Conservation (phyloP, 1,284 basidiomycete species). For the Rhizoctonia solani region DNA sequence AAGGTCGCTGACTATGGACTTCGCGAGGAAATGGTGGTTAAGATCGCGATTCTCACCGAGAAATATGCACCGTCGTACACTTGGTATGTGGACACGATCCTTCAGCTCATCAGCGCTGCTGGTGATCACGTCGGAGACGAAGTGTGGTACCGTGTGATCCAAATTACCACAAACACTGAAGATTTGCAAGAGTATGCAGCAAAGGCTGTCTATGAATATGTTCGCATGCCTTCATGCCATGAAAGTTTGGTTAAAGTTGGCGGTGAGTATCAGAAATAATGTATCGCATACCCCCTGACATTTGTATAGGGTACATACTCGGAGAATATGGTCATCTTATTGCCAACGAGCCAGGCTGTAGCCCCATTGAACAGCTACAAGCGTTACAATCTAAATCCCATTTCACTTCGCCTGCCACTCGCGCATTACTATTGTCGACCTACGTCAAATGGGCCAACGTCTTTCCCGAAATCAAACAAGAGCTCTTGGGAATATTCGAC, state of each 20-base stretch:
- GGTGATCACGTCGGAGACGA: slow-evolving; percentile 99
- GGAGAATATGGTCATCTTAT: slow-evolving; percentile 98
- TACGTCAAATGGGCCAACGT: slow-evolving; percentile 99
- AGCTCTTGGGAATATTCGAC: slow-evolving; percentile 93
- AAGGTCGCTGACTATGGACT: slow-evolving; percentile 94
- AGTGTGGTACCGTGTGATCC: slow-evolving; percentile 98
- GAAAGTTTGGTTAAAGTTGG: slow-evolving; percentile 98
- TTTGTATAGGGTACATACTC: slow-evolving; percentile 81
- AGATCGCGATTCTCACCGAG: slow-evolving; percentile 97
- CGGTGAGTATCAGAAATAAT: slow-evolving; percentile 53
- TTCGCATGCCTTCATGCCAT: slow-evolving; percentile 87
- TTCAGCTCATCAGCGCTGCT: slow-evolving; percentile 93
- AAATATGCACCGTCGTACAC: slow-evolving; percentile 94
- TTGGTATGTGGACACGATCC: slow-evolving; percentile 96
- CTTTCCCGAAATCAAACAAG: slow-evolving; percentile 97
- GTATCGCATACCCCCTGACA: slow-evolving; percentile 39
- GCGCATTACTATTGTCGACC: slow-evolving; percentile 91
- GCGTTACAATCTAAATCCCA: slow-evolving; percentile 94
- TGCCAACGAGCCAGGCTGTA: slow-evolving; percentile 91
- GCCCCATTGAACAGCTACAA: slow-evolving; percentile 94
- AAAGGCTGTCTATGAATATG: slow-evolving; percentile 88
- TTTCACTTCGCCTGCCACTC: slow-evolving; percentile 89
- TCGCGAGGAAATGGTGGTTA: slow-evolving; percentile 97
- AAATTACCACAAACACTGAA: slow-evolving; percentile 98
- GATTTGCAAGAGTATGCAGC: slow-evolving; percentile 95